A percentile compares a stretch with the other conserved stretches of the same genome.
These are phyloP conservation scores for Achaetomiella virescens DNA, from an alignment of 495 filamentous ascomycete species.

Conservation along the genomic window DNA sequence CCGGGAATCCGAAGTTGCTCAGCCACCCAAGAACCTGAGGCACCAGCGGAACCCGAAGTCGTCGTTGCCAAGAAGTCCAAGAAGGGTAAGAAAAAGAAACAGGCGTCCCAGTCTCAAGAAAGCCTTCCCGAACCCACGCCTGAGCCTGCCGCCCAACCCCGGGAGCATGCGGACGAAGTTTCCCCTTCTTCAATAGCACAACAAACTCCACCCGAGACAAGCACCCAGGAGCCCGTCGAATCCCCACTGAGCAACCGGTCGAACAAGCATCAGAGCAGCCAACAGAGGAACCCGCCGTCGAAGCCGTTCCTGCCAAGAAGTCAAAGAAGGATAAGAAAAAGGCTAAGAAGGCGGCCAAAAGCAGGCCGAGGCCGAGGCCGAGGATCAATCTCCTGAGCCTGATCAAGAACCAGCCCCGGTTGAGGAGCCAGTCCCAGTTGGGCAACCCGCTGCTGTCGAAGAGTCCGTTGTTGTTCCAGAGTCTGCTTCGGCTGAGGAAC, in stretches of 20 bases:
- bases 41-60: neutral
- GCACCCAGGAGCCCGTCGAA: neutral
- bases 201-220: neutral
- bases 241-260: neutral
- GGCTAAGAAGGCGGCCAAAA: conserved; percentile 18
- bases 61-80: conserved; percentile 22
- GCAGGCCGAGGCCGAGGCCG: conserved; percentile 6
- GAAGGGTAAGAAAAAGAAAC: conserved; percentile 27
- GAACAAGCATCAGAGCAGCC: neutral
- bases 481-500: neutral
- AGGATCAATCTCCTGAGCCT: neutral
- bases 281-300: neutral
- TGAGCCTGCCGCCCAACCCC: neutral
- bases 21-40: neutral
- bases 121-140: neutral
- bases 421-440: neutral
- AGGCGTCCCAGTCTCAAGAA: neutral
- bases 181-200: neutral
- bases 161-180: neutral
- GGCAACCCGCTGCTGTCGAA: neutral
- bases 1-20: neutral
- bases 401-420: neutral
- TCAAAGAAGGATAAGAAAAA: conserved; percentile 24
- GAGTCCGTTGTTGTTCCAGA: neutral
- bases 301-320: conserved; percentile 11